Evolutionary conservation across 352 stramenopile species (phyloP).

Genomic region (Phytophthora brassicae): DNA sequence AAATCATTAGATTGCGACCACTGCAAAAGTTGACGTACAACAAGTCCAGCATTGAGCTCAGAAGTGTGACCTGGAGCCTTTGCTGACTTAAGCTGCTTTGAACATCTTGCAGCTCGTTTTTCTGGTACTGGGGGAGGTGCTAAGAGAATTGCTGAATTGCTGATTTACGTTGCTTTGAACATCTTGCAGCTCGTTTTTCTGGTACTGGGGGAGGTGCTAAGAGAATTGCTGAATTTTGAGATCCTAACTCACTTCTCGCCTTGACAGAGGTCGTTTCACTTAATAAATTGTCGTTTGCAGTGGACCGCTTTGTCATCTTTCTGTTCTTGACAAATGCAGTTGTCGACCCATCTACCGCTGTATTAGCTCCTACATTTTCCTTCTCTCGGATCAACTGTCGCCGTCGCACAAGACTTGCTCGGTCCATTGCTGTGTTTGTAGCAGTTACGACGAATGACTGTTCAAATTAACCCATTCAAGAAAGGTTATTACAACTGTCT

Average conservation of each 20-base stretch:
- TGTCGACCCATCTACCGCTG: neutral
- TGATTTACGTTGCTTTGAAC: no score
- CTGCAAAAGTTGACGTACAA: slow-evolving; percentile 58
- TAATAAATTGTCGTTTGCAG: neutral
- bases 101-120: neutral
- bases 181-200: neutral
- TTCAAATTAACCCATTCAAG: no score
- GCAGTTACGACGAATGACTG: no score
- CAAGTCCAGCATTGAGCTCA: slow-evolving; percentile 35
- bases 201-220: neutral
- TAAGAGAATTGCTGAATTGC: neutral
- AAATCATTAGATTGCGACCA: slow-evolving; percentile 42
- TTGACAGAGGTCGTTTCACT: slow-evolving; percentile 1
- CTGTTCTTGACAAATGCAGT: slow-evolving; percentile 4
- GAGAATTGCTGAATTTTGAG: neutral
- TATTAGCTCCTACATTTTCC: slow-evolving; percentile 15
- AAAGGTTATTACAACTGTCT: no score
- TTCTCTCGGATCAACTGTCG: slow-evolving; percentile 41
- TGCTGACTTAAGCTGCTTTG: slow-evolving; percentile 8
- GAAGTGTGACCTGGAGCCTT: neutral
- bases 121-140: neutral
- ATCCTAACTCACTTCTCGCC: neutral
- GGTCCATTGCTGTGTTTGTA: no score
- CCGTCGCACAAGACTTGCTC: slow-evolving; percentile 34
- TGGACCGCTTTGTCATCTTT: slow-evolving; percentile 12